A percentile compares a stretch with the other conserved stretches of the same genome.
These are phyloP conservation scores for Elsinoe batatas DNA, from an alignment of 2,329 filamentous ascomycete genomes.

Conservation along the genomic window DNA sequence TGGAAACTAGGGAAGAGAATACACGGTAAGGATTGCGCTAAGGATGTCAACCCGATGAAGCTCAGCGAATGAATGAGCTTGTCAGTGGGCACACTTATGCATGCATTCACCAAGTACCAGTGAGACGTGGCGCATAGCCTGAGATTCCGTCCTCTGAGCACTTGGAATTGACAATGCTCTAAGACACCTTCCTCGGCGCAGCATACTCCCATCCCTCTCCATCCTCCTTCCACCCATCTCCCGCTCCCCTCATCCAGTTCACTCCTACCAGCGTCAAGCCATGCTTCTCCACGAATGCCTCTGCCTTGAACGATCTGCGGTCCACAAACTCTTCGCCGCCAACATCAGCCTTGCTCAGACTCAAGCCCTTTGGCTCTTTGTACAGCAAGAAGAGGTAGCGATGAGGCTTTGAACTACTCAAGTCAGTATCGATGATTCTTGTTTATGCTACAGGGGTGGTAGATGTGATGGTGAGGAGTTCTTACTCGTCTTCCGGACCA, in stretches of 20 bases:
- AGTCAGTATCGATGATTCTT: too few relatives aligned
- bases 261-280: slow-evolving; percentile 26
- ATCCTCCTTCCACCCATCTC: slow-evolving; percentile 27
- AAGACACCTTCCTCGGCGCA: not conserved
- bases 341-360: slow-evolving; percentile 24
- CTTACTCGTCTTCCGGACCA: slow-evolving; percentile 28
- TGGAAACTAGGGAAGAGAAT: too few relatives aligned
- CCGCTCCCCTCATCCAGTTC: slow-evolving; percentile 30
- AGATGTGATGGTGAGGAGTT: too few relatives aligned
- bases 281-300: slow-evolving; percentile 18
- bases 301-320: not conserved
- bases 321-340: slow-evolving; percentile 28
- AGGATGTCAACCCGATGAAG: too few relatives aligned
- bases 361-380: slow-evolving; percentile 20
- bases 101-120: too few relatives aligned
- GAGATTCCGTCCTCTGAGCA: too few relatives aligned
- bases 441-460: too few relatives aligned
- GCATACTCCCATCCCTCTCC: slow-evolving; percentile 7
- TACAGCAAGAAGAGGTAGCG: slow-evolving; percentile 28
- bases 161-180: too few relatives aligned
- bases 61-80: too few relatives aligned
- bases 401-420: slow-evolving; percentile 20
- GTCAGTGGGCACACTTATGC: too few relatives aligned
- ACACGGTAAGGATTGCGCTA: too few relatives aligned
- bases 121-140: too few relatives aligned